Conservation (phyloP, 2,329 filamentous ascomycete genomes). For the Colletotrichum viniferum region DNA sequence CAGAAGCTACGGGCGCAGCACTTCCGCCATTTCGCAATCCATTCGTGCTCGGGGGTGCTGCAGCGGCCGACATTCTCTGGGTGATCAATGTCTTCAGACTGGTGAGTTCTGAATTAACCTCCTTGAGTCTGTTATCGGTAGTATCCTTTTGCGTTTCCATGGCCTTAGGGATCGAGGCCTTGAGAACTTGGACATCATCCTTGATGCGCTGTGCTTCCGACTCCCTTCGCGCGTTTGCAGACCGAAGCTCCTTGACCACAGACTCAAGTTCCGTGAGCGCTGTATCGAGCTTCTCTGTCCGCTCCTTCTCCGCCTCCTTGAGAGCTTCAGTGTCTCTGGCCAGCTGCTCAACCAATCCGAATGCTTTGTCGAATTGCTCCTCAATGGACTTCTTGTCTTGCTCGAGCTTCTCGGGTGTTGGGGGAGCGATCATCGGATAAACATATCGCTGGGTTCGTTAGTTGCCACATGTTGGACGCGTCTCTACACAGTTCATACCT, state of each 20-base stretch:
- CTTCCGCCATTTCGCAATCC: slow-evolving; percentile 30
- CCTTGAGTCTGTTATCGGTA: slow-evolving; percentile 80
- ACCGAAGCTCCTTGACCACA: slow-evolving; percentile 81
- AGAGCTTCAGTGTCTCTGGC: slow-evolving; percentile 87
- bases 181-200: slow-evolving; percentile 82
- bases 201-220: slow-evolving; percentile 86
- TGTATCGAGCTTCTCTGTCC: slow-evolving; percentile 82
- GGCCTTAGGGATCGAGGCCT: slow-evolving; percentile 86
- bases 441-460: slow-evolving; percentile 75
- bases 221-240: slow-evolving; percentile 79
- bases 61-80: slow-evolving; percentile 56
- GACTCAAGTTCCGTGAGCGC: slow-evolving; percentile 84
- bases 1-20: slow-evolving; percentile 16
- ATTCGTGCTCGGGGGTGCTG: slow-evolving; percentile 27
- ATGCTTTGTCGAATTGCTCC: slow-evolving; percentile 91
- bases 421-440: slow-evolving; percentile 86
- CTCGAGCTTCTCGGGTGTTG: slow-evolving; percentile 90
- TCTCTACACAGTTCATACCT: slow-evolving; percentile 57
- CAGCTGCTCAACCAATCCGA: slow-evolving; percentile 88
- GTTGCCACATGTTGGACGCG: background rate
- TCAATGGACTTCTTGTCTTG: slow-evolving; percentile 94
- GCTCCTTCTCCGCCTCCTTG: slow-evolving; percentile 83
- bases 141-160: slow-evolving; percentile 86
- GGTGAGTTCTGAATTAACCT: slow-evolving; percentile 85
- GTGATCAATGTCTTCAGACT: slow-evolving; percentile 88